Percentiles rank a stretch among this genome's conserved stretches.
Conservation (phyloP, 192 early-diverging fungal species). For the Hyaloraphidium curvatum region DNA sequence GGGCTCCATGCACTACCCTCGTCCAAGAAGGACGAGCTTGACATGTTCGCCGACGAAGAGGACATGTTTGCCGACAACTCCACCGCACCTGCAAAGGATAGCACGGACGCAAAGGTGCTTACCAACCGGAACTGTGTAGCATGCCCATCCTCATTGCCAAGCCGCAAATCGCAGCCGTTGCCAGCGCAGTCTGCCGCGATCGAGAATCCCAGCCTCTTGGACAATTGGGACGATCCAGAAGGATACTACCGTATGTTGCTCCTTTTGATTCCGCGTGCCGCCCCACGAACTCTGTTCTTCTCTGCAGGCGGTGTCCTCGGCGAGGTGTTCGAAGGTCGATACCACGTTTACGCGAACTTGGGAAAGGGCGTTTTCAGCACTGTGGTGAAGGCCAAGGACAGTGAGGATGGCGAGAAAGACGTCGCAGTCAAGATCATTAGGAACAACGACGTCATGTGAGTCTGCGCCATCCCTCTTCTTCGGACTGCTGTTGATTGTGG, state of each 20-base stretch:
- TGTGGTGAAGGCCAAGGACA: constrained; percentile 76
- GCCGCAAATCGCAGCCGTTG: too few relatives aligned
- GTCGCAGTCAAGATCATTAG: constrained; percentile 94
- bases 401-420: constrained; percentile 38
- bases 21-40: background rate
- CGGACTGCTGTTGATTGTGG: background rate
- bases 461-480: background rate
- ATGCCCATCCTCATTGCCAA: too few relatives aligned
- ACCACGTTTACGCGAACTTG: constrained; percentile 62
- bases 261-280: too few relatives aligned
- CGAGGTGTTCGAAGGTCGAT: constrained; percentile 69
- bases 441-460: constrained; percentile 81
- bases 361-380: constrained; percentile 92
- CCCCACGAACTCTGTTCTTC: background rate
- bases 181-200: too few relatives aligned
- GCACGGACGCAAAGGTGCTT: too few relatives aligned
- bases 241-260: constrained; percentile 86
- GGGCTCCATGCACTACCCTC: too few relatives aligned
- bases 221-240: constrained; percentile 93
- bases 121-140: too few relatives aligned
- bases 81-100: too few relatives aligned
- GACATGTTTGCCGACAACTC: constrained; percentile 50
- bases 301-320: constrained; percentile 51
- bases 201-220: too few relatives aligned
- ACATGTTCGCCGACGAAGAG: background rate